Base-by-base conservation (phyloP, 1,284 basidiomycete genomes). In the Sutorius eximius region DNA sequence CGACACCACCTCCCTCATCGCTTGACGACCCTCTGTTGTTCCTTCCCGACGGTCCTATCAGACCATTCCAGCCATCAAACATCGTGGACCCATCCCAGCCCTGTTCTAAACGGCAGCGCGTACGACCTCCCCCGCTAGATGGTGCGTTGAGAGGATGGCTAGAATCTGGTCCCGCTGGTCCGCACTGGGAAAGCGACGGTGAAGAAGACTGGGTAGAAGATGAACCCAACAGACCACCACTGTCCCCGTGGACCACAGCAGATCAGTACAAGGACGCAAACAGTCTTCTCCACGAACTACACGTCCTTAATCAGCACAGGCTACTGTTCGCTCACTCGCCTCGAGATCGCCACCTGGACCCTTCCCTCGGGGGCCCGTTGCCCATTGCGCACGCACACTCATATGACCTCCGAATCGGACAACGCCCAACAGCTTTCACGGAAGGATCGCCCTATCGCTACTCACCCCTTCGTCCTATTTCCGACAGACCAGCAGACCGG, bases 291-390 rank as follows among this genome's bases (percentile, higher is more conserved):
- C 81, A 86, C 57, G 83, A 88, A 61, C 69, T 90, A 44, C 88
- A 89, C 61, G 76, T 81, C 36, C 76, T 84, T 29, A 78, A 87
- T 59, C 80, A 85, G 53, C 84, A 87, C 61, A 77, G 85, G 42
- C 69, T 81, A 24, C 52, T 82, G 20, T 81, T 82, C 61, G 62
- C 77, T 7, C 63, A 56, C 16, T 37, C 56, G 3, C 29, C 49
- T 38, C 58, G 44, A 53, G 61, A 66, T 51, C 49, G 33, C 22
- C 22, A 2, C 45, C 45, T 22, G n/a, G 44, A 48, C 45, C 12
- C 52, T 13, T 38, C 16, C 24, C 15, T 45, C n/a, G 38, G 33
- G 32, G 29, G 33, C 24, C 34, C 41, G 12, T 37, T 37, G 42
- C 55, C 30, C 10, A 20, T 45, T 40, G 27, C 49, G 5, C 44